phyloP scores from a whole-genome alignment of 306 rosid genomes.

The Begonia masoniana region DNA sequence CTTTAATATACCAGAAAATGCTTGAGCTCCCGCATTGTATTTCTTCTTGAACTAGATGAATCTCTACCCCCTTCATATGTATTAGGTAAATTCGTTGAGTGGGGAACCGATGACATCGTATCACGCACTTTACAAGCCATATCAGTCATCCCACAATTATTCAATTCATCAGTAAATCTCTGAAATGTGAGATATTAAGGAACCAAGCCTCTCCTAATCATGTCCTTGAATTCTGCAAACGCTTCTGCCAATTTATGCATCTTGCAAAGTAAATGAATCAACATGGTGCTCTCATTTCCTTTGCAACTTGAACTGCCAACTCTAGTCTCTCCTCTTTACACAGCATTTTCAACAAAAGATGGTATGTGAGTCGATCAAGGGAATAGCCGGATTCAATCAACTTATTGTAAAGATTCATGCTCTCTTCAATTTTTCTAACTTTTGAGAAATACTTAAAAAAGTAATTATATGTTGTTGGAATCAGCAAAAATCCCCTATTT shows the following conservation, averaged over 20 bases:
- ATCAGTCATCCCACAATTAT: slow-evolving; percentile 46
- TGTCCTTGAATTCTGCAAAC: slow-evolving; percentile 53
- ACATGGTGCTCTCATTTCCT: slow-evolving; percentile 89
- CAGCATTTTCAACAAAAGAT: slow-evolving; percentile 80
- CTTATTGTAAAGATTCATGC: slow-evolving; percentile 73
- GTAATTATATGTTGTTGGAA: slow-evolving; percentile 76
- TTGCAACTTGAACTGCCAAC: slow-evolving; percentile 62
- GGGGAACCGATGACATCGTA: slow-evolving; percentile 71
- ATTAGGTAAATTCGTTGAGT: slow-evolving; percentile 54
- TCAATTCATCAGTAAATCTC: slow-evolving; percentile 42
- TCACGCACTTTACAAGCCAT: slow-evolving; percentile 44
- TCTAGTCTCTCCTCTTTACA: slow-evolving; percentile 67
- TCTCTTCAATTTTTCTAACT: slow-evolving; percentile 68
- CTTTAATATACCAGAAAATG: slow-evolving; percentile 60
- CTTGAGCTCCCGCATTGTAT: slow-evolving; percentile 53
- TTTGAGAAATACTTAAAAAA: slow-evolving; percentile 73
- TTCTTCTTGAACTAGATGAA: slow-evolving; percentile 33
- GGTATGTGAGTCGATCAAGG: slow-evolving; percentile 68
- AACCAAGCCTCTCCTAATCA: slow-evolving; percentile 68
- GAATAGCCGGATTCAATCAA: slow-evolving; percentile 69
- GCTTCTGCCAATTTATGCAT: slow-evolving; percentile 66
- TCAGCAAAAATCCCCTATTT: slow-evolving; percentile 51
- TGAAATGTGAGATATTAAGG: slow-evolving; percentile 83
- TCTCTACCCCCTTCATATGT: slow-evolving; percentile 37
- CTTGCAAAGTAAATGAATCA: slow-evolving; percentile 65